These are phyloP conservation scores for Hymenoscyphus salicellus DNA, from an alignment of 2,329 filamentous ascomycete genomes.

Conservation along the genomic window DNA sequence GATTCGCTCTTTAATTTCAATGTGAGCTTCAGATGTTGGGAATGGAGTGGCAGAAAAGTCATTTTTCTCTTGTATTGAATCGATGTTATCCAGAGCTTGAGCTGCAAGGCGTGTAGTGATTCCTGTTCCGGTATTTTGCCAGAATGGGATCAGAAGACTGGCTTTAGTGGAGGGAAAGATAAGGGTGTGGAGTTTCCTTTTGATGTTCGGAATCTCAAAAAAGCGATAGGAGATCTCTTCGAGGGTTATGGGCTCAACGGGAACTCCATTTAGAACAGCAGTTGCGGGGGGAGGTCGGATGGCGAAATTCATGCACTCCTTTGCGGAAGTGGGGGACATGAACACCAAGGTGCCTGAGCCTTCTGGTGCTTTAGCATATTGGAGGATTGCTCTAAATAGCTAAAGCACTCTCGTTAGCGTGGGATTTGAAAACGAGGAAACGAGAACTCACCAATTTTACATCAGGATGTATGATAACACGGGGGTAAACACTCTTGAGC, in stretches of 20 bases:
- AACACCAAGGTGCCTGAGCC: constrained; percentile 21
- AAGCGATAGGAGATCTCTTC: constrained; percentile 21
- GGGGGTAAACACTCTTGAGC: constrained; percentile 28
- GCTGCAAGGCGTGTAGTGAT: constrained; percentile 47
- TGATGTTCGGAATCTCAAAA: constrained; percentile 19
- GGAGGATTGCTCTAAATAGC: constrained; percentile 15
- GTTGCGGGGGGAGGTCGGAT: neutral
- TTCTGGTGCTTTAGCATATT: constrained; percentile 10
- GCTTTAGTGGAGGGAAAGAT: constrained; percentile 40
- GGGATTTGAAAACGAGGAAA: neutral
- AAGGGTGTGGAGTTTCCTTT: constrained; percentile 43
- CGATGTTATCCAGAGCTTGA: constrained; percentile 40
- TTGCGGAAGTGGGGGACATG: constrained; percentile 16
- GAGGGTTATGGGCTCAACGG: neutral
- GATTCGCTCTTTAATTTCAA: constrained; percentile 42
- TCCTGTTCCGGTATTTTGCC: constrained; percentile 47
- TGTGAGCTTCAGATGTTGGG: constrained; percentile 39
- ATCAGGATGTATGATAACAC: constrained; percentile 24
- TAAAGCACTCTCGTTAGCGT: neutral
- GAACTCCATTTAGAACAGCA: neutral
- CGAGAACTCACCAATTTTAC: constrained; percentile 20
- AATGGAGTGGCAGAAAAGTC: constrained; percentile 38
- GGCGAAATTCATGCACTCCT: constrained; percentile 23
- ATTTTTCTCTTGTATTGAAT: constrained; percentile 35
- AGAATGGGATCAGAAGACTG: constrained; percentile 42